These are phyloP conservation scores for Aspergillus sergii DNA, from an alignment of 2,329 filamentous ascomycete species.

Conservation along the genomic window DNA sequence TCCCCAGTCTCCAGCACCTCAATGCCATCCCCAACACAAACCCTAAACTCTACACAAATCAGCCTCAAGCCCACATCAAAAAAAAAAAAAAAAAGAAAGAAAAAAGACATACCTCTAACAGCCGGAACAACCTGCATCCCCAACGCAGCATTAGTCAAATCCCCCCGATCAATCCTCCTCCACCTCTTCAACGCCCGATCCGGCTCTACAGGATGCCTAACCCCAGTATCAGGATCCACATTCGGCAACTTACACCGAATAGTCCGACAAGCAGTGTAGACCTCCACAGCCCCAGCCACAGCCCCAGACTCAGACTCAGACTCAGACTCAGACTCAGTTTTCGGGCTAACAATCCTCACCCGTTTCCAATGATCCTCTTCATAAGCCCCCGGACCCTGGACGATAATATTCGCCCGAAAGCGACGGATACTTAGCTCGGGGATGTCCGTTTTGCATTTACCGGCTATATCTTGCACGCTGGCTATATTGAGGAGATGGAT, in stretches of 20 bases:
- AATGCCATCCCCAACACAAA: slow-evolving; percentile 43
- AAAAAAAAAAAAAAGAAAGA: background rate
- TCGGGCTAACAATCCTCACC: slow-evolving; percentile 30
- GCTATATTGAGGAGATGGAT: slow-evolving; percentile 59
- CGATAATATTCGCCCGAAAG: slow-evolving; percentile 61
- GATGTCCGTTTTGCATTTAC: slow-evolving; percentile 40
- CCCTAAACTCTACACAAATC: slow-evolving; percentile 30
- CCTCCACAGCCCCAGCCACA: slow-evolving; percentile 21
- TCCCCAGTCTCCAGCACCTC: slow-evolving; percentile 45
- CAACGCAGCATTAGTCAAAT: slow-evolving; percentile 51
- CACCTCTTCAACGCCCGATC: slow-evolving; percentile 53
- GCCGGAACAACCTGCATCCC: slow-evolving; percentile 55
- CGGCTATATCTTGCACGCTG: slow-evolving; percentile 55
- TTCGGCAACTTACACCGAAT: slow-evolving; percentile 62
- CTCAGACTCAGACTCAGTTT: slow-evolving; percentile 10
- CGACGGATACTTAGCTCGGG: slow-evolving; percentile 54
- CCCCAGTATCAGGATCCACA: slow-evolving; percentile 58
- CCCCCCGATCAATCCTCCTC: slow-evolving; percentile 55
- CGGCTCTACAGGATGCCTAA: slow-evolving; percentile 52
- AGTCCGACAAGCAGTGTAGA: slow-evolving; percentile 59
- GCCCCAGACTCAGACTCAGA: too few relatives aligned
- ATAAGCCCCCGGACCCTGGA: slow-evolving; percentile 56
- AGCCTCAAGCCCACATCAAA: background rate
- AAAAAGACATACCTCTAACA: slow-evolving; percentile 25
- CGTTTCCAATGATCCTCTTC: slow-evolving; percentile 61